Conservation (phyloP, 2,329 filamentous ascomycete species). For the Neonectria hederae region DNA sequence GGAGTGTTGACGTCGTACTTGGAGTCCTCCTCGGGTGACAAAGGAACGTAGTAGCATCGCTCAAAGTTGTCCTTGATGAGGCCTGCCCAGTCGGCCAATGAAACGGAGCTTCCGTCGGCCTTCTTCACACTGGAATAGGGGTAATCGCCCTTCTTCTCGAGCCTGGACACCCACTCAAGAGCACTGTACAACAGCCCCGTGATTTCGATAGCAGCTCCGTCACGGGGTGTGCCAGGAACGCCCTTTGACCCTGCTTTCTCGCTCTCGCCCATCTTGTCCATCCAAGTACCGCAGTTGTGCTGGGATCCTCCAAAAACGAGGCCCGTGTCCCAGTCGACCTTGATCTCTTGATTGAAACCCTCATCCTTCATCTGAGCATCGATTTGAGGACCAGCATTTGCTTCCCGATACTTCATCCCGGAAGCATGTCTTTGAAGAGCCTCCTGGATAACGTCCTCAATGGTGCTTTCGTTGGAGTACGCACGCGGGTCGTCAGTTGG, state of each 20-base stretch:
- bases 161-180: constrained; percentile 77
- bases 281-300: constrained; percentile 97
- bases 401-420: constrained; percentile 91
- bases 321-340: constrained; percentile 89
- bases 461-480: constrained; percentile 83
- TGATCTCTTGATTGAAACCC: constrained; percentile 91
- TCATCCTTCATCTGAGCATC: constrained; percentile 93
- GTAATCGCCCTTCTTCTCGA: constrained; percentile 76
- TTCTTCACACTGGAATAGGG: constrained; percentile 77
- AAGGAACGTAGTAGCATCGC: constrained; percentile 87
- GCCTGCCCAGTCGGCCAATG: constrained; percentile 80
- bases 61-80: constrained; percentile 90
- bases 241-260: constrained; percentile 91
- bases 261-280: constrained; percentile 99
- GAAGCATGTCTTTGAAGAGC: constrained; percentile 89
- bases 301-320: constrained; percentile 95
- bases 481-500: constrained; percentile 80
- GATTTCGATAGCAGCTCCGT: constrained; percentile 95
- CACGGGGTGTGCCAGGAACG: constrained; percentile 93
- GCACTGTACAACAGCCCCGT: constrained; percentile 93
- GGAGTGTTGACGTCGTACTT: constrained; percentile 82
- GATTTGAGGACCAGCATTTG: constrained; percentile 88
- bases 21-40: constrained; percentile 72
- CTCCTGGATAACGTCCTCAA: constrained; percentile 93
- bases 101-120: constrained; percentile 67